Base-by-base conservation (phyloP, 805 yeast genomes). In the Zygosaccharomyces bailii region DNA sequence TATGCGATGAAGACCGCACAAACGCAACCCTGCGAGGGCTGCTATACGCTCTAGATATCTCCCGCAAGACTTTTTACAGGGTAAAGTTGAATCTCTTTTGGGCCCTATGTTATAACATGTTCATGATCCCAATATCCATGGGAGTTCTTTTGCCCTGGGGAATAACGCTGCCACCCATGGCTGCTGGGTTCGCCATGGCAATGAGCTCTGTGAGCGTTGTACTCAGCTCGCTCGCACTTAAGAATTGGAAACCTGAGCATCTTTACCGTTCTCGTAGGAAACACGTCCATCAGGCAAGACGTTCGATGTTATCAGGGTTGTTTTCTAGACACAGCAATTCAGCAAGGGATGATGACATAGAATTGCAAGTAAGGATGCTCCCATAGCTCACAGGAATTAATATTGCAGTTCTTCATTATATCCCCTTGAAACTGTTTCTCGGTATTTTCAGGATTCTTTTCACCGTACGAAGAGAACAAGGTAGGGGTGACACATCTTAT, bases 101-200 rank as follows among this genome's bases (percentile, higher is more conserved):
- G 84, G 96, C 98, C 1, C 76, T 83, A 6, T 69, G 88, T 34
- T 91, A 91, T 67, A 91, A 91, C 57, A 33, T 85, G 13, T 68
- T 86, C 21, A 91, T 93, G 83, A 73, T 91, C 27, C 99, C 98
- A 2, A 75, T 91, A 53, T 96, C 98, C 0, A 91, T 95, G 82
- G 97, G 97, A 1, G 76, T 84, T n/a, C 71, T 91, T 43, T 75
- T 81, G 39, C 96, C 95, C 1, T 80, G 83, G 67, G 82, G 85
- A 29, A 72, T 87, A 39, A 76, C 84, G 43, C 67, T 90, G 53
- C 86, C 87, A 41, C 99, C 98, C 2, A 81, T 87, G 61, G 78
- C 87, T 59, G 98, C 98, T 1, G 88, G 93, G 33, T 77, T 82
- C 10, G 85, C 96, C 1, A 93, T 93, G 98, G 96, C 96, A 0